Conservation (phyloP, 768 basidiomycete species). For the Bullera alba region DNA sequence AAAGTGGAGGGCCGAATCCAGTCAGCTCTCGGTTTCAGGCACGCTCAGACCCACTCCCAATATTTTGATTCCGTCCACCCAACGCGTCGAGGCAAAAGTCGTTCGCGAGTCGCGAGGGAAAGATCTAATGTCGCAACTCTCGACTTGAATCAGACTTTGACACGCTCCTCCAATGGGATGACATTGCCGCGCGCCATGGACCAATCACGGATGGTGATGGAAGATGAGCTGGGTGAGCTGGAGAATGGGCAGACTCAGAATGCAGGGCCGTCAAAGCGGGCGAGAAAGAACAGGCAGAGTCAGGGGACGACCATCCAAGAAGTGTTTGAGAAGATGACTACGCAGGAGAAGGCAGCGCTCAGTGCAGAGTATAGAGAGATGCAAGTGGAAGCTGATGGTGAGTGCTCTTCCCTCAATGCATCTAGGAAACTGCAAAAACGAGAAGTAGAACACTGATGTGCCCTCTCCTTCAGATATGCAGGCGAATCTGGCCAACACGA, state of each 20-base stretch:
- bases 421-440: not conserved
- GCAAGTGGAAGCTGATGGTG: constrained; percentile 29
- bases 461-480: constrained; percentile 10
- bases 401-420: not conserved
- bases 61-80: too few relatives aligned
- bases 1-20: too few relatives aligned
- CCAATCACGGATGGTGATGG: not conserved
- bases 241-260: too few relatives aligned
- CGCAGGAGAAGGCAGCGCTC: constrained; percentile 18
- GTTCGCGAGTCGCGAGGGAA: too few relatives aligned
- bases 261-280: not conserved
- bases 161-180: too few relatives aligned
- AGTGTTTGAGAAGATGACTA: constrained; percentile 17
- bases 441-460: not conserved
- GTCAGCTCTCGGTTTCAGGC: too few relatives aligned
- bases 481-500: constrained; percentile 20
- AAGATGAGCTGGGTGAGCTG: too few relatives aligned
- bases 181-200: too few relatives aligned
- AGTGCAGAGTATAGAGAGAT: constrained; percentile 18
- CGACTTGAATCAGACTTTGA: too few relatives aligned
- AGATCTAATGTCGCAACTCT: too few relatives aligned
- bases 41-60: too few relatives aligned
- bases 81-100: too few relatives aligned
- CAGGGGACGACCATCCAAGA: constrained; percentile 13
- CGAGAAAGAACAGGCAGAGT: not conserved